These are phyloP conservation scores for Tolypocladium endophyticum DNA, from an alignment of 2,329 filamentous ascomycete species.

Conservation along the genomic window DNA sequence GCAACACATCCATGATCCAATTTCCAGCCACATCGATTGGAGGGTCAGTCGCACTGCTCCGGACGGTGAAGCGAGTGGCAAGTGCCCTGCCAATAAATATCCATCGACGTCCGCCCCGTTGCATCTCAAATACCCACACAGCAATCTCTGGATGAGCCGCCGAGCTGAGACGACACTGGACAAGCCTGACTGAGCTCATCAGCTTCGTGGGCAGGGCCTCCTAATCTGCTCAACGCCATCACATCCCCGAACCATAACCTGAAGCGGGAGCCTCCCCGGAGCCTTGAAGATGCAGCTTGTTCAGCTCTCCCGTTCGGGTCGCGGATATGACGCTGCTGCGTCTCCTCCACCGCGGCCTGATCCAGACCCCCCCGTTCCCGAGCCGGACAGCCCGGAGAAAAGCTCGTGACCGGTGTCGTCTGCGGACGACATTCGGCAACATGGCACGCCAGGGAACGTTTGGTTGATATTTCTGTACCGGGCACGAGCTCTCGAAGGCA, in stretches of 20 bases:
- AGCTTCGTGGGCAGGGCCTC: neutral
- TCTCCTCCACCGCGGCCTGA: neutral
- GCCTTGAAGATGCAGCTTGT: neutral
- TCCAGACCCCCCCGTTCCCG: neutral
- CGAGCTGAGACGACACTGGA: neutral
- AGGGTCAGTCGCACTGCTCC: neutral
- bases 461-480: neutral
- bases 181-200: neutral
- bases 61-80: neutral
- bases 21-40: too few species aligned
- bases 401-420: neutral
- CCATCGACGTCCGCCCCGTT: neutral
- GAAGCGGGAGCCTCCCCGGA: neutral
- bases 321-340: neutral
- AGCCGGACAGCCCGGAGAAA: neutral
- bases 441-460: neutral
- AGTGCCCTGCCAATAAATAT: neutral
- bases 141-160: neutral
- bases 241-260: neutral
- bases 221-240: neutral
- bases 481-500: neutral
- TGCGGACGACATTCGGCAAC: neutral
- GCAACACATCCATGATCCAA: neutral
- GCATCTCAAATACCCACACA: neutral
- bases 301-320: neutral